These are phyloP conservation scores for Aspergillus tanneri DNA, from an alignment of 2,329 filamentous ascomycete genomes.

Conservation along the genomic window DNA sequence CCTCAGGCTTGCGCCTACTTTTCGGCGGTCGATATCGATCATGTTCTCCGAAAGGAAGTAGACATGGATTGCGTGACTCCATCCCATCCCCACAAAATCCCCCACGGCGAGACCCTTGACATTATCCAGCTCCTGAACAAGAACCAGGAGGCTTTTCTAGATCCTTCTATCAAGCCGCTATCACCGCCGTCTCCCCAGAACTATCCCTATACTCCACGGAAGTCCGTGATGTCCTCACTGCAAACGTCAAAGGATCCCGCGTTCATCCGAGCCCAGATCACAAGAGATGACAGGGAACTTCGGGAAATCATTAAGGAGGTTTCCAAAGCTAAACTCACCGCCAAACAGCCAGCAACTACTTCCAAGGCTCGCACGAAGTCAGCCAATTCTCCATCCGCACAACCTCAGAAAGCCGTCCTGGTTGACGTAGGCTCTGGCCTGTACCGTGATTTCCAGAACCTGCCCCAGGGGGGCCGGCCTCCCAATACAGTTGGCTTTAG, in stretches of 20 bases:
- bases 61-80: constrained; percentile 97
- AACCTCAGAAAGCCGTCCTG: constrained; percentile 46
- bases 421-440: constrained; percentile 45
- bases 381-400: constrained; percentile 31
- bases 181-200: constrained; percentile 60
- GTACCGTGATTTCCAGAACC: constrained; percentile 32
- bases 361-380: constrained; percentile 28
- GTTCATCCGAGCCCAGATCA: constrained; percentile 84
- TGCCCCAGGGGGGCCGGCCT: constrained; percentile 32
- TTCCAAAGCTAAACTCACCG: constrained; percentile 39
- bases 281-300: constrained; percentile 70
- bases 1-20: constrained; percentile 95
- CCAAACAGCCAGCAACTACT: constrained; percentile 7
- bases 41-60: constrained; percentile 94
- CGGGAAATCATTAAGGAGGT: constrained; percentile 66
- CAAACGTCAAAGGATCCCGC: constrained; percentile 54
- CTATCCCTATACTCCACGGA: constrained; percentile 68
- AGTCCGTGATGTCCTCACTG: constrained; percentile 76
- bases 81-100: constrained; percentile 73
- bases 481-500: constrained; percentile 31
- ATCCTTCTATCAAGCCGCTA: constrained; percentile 60
- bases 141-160: constrained; percentile 66
- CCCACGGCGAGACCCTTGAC: constrained; percentile 82
- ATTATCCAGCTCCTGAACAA: constrained; percentile 75
- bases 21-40: constrained; percentile 90